Base-by-base conservation (phyloP, 441 rosid species). In the Cnidoscolus chayamansa region DNA sequence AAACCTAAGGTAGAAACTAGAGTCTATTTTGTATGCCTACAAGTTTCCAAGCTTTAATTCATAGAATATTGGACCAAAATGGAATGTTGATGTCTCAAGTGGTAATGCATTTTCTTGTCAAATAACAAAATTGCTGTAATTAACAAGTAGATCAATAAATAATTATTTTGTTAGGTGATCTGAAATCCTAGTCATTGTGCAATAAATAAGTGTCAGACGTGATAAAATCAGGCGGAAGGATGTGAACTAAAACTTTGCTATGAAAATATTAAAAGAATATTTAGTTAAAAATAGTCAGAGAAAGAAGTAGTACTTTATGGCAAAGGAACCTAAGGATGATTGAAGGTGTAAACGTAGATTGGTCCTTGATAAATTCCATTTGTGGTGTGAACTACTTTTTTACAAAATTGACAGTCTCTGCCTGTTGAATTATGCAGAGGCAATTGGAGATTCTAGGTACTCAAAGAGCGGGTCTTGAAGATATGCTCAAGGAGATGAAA, bases 401-500 rank as follows among this genome's bases (percentile, higher is more conserved):
- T 58, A 48, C 54, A 12, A 17, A 53, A 49, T 20, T 76, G 73
- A 72, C 64, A 65, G 32, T 67, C 37, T 75, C 76, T 71, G 57
- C 66, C 49, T 65, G 40, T 67, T 64, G 40, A 19, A 75, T 66
- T 70, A 48, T 79, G 75, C 90, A 94, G 97, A 89, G 97, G 83
- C 98, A 92, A 80, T 78, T 94, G 90, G 98, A 94, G 86, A 89
- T 83, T 78, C 92, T 94, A 72, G 98, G 98, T 75, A 92, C 97
- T 74, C 97, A 92, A 75, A 86, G 97, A 66, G 97, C 98, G 12
- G 96, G 97, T 68, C 98, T 94, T 75, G 98, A 94, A 82, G 98
- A 94, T 81, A 88, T 94, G 97, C 97, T 92, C 53, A 94, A 86
- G 84, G 98, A 94, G 77, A 94, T 94, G 98, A 92, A 92, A 84